A percentile compares a stretch with the other conserved stretches of the same genome.
Evolutionary conservation across 2,329 filamentous ascomycete genomes (phyloP).

Genomic region (Cercospora sesami): DNA sequence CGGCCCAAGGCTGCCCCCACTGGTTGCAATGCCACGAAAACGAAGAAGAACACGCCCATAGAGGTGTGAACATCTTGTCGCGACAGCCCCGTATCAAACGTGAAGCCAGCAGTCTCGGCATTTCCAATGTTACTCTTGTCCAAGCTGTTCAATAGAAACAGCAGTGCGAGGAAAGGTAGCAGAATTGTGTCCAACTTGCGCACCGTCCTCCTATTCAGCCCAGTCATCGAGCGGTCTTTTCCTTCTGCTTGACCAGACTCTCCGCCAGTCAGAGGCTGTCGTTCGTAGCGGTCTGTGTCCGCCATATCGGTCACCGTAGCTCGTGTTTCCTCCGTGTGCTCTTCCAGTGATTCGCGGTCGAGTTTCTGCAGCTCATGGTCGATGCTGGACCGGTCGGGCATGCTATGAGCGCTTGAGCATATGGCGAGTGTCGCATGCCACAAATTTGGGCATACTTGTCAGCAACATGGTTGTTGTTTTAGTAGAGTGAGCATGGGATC

Average conservation of each 20-base stretch:
- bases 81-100: conserved; percentile 54
- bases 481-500: background rate
- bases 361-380: conserved; percentile 23
- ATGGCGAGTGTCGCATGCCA: conserved; percentile 3
- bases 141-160: conserved; percentile 56
- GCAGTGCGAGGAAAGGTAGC: conserved; percentile 53
- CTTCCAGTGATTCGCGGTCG: conserved; percentile 17
- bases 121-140: conserved; percentile 58
- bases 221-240: background rate
- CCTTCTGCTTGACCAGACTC: background rate
- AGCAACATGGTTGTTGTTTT: background rate
- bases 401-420: conserved; percentile 4
- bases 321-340: conserved; percentile 13
- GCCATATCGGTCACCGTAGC: background rate
- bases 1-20: conserved; percentile 58
- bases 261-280: conserved; percentile 8
- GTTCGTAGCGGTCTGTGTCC: background rate
- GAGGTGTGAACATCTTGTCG: conserved; percentile 57
- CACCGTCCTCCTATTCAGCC: conserved; percentile 41
- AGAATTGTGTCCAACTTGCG: conserved; percentile 54
- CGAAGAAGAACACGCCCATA: conserved; percentile 59
- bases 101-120: conserved; percentile 61
- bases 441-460: background rate
- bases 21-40: conserved; percentile 60
- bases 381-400: conserved; percentile 2